Evolutionary conservation across 2,329 filamentous ascomycete genomes (phyloP), one percentile per base, ranked within the genome.

Genomic region (Pezicula rhizophila): DNA sequence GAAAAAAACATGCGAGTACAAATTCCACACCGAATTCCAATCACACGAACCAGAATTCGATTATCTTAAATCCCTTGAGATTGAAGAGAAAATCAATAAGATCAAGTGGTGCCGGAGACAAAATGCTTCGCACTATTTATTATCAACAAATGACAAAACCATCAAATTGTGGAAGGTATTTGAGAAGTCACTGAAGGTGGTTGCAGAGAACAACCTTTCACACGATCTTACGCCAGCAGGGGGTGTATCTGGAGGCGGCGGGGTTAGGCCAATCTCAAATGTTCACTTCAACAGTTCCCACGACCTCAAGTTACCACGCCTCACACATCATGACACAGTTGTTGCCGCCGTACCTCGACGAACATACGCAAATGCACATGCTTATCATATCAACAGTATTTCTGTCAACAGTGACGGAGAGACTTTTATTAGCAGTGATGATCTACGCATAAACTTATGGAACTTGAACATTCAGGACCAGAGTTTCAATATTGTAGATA

Each of bases 1-100:
- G 91, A 97, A 99, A 84, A 99, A 97, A 82, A 97, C 93, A 45
- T 99, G 93, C 81, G 93, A 99, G 72, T 99, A 99, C 79, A 99
- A 97, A 71, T 99, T 99, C 70, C 93, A 99, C 71, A 99, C 93
- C 69, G 93, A 99, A 68, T 99, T 99, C 64, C 93, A 99, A 75
- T 99, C 93, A 62, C 93, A 99, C 74, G 93, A 99, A 68, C 93
- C 93, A 55, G 93, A 99, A 71, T 99, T 99, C 70, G 93, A 99
- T 71, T 99, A 99, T 69, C 82, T 99, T 58, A 99, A 99, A 73
- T 99, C 93, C 31, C 80, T 99, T 61, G 93, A 99, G 72, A 99
- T 99, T 66, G 93, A 99, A 78, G 93, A 99, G 73, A 99, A 99
- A 76, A 99, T 99, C 79, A 99, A 99, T 80, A 99, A 99, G 78